Base-by-base conservation (phyloP, 352 stramenopile species). In the Pythium pyrilobum region DNA sequence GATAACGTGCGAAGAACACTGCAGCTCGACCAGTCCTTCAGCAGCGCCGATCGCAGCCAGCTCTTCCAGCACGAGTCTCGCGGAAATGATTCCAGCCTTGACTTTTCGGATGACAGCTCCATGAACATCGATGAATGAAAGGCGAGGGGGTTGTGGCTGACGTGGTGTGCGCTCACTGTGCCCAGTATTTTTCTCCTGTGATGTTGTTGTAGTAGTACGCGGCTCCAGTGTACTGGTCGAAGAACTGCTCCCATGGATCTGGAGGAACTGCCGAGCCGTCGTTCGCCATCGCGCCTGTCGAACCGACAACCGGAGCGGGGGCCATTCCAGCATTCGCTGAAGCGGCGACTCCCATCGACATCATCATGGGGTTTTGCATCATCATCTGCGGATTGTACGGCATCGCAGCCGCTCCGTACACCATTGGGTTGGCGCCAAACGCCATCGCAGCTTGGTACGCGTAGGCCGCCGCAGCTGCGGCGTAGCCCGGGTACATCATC, bases 151-250 rank as follows among this genome's bases (percentile, higher is more conserved):
- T 29, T 12, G 12, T n/a, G n/a, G n/a, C n/a, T n/a, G n/a, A n/a
- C n/a, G n/a, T n/a, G n/a, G n/a, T 18, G 15, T 34, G 15, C 25
- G 6, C 7, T 36, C 42, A 36, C 65, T 57, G 87, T 32, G 78
- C 85, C 85, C 85, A 96, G 55, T 87, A 92, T 38, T 78, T 69
- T 45, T 96, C 85, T 28, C 83, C 85, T 21, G 85, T 96, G 57
- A 90, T 69, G 66, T 67, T 85, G 69, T 95, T 95, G 74, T 92
- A 95, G 67, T 90, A 96, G 60, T 94, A 95, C 3, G 81, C 72
- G 12, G 81, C 74, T 12, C 85, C 85, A 1, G 77, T 89, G 67
- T 82, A 86, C 58, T 96, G 85, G 62, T 96, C 86, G 29, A 89
- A 86, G 66, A 88, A 90, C 44, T 95, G 85, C 15, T 87, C 72